phyloP scores from a whole-genome alignment of 345 rosid species.

The Pistacia vera region DNA sequence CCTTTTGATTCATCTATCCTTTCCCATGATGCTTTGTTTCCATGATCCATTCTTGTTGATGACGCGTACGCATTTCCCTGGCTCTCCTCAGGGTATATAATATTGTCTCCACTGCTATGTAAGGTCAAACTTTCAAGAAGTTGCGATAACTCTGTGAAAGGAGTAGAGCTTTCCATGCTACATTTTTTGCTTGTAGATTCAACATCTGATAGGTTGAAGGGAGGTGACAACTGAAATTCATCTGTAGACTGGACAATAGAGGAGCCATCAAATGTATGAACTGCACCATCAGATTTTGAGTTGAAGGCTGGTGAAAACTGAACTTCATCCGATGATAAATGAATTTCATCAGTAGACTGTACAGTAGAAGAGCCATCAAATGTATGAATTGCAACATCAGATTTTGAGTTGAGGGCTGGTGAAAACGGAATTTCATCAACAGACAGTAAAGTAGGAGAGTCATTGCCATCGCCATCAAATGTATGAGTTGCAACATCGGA shows the following conservation, averaged over 20 bases:
- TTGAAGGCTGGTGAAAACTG: no score
- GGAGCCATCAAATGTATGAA: slow-evolving; percentile 7
- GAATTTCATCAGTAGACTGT: background rate
- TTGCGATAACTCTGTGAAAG: background rate
- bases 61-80: background rate
- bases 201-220: background rate
- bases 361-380: background rate
- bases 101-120: background rate
- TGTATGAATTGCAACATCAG: background rate
- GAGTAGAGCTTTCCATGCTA: background rate
- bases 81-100: background rate
- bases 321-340: background rate
- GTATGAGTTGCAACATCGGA: no score
- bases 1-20: background rate
- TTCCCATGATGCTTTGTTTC: background rate
- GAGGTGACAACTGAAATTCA: slow-evolving; percentile 17
- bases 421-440: no score
- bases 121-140: no score
- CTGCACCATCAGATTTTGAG: background rate
- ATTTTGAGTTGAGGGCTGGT: no score
- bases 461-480: no score
- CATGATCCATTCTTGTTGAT: background rate
- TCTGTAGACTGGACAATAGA: background rate
- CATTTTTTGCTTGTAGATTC: background rate
- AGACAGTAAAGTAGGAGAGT: no score